phyloP scores from a whole-genome alignment of 106 monocot genomes.

The Vanilla planifolia region DNA sequence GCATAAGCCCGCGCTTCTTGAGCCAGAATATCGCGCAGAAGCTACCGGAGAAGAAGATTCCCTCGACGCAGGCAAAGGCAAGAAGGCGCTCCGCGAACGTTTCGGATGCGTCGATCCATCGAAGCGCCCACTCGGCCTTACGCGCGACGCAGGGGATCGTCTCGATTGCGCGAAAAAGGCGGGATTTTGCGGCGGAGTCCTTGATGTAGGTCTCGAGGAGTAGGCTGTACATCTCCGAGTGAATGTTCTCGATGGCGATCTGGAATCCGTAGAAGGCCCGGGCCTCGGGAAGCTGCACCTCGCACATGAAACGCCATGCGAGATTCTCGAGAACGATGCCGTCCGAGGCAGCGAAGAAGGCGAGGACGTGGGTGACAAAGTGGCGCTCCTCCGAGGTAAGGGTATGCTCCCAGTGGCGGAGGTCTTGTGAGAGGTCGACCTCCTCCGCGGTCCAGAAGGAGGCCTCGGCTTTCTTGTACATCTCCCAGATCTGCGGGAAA shows the following conservation, averaged over 20 bases:
- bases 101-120: constrained; percentile 45
- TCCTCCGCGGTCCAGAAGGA: constrained; percentile 99
- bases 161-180: constrained; percentile 54
- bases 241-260: constrained; percentile 81
- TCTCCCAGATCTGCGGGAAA: constrained; percentile 84
- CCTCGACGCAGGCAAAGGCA: constrained; percentile 68
- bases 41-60: constrained; percentile 71
- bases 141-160: constrained; percentile 47
- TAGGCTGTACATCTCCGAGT: constrained; percentile 67
- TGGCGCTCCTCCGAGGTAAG: constrained; percentile 74
- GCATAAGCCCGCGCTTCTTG: constrained; percentile 71
- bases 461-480: constrained; percentile 94
- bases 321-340: constrained; percentile 91
- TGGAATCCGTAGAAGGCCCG: constrained; percentile 74
- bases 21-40: constrained; percentile 80
- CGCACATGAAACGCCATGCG: constrained; percentile 53
- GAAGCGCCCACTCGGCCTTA: constrained; percentile 66
- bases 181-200: constrained; percentile 38
- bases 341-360: constrained; percentile 87
- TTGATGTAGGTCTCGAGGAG: constrained; percentile 66
- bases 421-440: constrained; percentile 75
- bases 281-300: constrained; percentile 50
- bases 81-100: constrained; percentile 53
- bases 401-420: constrained; percentile 50
- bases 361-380: constrained; percentile 89